These are phyloP conservation scores for Chaetomium olivaceum DNA, from an alignment of 2,329 filamentous ascomycete species.

Conservation along the genomic window DNA sequence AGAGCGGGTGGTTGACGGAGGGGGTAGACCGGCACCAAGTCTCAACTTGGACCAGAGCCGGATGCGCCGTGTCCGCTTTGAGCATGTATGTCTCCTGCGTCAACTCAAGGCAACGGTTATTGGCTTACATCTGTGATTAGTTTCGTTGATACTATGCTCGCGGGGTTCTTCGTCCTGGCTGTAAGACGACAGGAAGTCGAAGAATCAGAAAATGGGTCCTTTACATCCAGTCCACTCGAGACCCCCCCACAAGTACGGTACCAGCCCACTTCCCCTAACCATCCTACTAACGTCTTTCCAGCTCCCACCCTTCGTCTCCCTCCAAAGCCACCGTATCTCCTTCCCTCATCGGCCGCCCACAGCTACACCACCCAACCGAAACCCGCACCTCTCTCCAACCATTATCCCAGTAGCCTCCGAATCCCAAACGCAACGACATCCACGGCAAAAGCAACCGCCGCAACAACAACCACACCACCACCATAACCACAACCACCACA, in stretches of 20 bases:
- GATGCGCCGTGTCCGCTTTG: conserved; percentile 25
- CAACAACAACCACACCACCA: conserved; percentile 1
- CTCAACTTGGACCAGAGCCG: conserved; percentile 28
- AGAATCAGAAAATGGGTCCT: background rate
- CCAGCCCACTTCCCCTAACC: background rate
- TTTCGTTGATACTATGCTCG: conserved; percentile 32
- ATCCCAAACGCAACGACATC: background rate
- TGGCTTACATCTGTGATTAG: conserved; percentile 16
- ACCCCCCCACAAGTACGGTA: conserved; percentile 1
- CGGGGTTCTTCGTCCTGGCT: conserved; percentile 29
- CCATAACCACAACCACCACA: background rate
- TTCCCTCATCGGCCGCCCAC: background rate
- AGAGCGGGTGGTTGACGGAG: background rate
- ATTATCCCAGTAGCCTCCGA: background rate
- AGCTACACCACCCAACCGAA: background rate
- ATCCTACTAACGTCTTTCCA: background rate
- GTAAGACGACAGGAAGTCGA: background rate
- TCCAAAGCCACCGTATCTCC: conserved; percentile 13
- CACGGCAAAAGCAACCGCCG: conserved; percentile 7
- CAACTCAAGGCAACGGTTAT: no score
- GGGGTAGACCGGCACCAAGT: conserved; percentile 7
- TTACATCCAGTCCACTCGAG: background rate
- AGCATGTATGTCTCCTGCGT: conserved; percentile 23
- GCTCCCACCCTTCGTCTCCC: conserved; percentile 7
- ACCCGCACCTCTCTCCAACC: background rate